phyloP scores from a whole-genome alignment of 2,329 filamentous ascomycete species.

The Cercospora sp. region DNA sequence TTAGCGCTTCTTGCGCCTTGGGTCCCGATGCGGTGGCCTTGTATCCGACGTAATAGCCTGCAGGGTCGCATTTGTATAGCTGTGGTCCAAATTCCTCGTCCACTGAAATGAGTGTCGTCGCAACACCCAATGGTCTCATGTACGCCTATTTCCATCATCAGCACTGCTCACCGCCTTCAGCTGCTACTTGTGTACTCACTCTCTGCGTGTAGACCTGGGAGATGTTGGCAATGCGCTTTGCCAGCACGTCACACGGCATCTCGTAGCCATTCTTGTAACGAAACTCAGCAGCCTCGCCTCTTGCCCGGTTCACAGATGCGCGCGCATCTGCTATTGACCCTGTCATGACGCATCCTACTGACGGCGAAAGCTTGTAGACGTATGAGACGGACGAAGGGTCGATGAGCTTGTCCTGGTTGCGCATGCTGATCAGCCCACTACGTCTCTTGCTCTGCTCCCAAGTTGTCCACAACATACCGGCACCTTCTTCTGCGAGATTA shows the following conservation, averaged over 20 bases:
- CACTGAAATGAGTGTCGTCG: constrained; percentile 90
- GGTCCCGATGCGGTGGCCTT: constrained; percentile 96
- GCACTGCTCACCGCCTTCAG: constrained; percentile 21
- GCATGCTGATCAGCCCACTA: constrained; percentile 23
- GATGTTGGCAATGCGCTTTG: constrained; percentile 97
- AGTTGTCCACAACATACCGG: constrained; percentile 64
- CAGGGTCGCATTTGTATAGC: constrained; percentile 97
- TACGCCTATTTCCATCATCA: constrained; percentile 66
- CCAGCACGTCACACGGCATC: constrained; percentile 96
- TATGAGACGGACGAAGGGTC: constrained; percentile 95
- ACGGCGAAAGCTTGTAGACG: constrained; percentile 94
- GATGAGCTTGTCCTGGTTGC: constrained; percentile 91
- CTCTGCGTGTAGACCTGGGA: constrained; percentile 98
- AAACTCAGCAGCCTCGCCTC: constrained; percentile 96
- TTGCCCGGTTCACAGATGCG: constrained; percentile 86
- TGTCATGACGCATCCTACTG: constrained; percentile 97
- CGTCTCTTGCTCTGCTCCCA: not conserved
- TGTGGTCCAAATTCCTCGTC: constrained; percentile 91
- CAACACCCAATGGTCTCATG: constrained; percentile 96
- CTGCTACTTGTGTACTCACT: constrained; percentile 54
- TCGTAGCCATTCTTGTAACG: constrained; percentile 98
- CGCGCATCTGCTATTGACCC: constrained; percentile 97
- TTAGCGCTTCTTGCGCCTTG: constrained; percentile 98
- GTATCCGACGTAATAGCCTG: constrained; percentile 97
- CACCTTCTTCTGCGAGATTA: constrained; percentile 99